A percentile compares a stretch with the other conserved stretches of the same genome.
phyloP scores from a whole-genome alignment of 78 protist genomes.

The Anaeramoeba flamelloides region DNA sequence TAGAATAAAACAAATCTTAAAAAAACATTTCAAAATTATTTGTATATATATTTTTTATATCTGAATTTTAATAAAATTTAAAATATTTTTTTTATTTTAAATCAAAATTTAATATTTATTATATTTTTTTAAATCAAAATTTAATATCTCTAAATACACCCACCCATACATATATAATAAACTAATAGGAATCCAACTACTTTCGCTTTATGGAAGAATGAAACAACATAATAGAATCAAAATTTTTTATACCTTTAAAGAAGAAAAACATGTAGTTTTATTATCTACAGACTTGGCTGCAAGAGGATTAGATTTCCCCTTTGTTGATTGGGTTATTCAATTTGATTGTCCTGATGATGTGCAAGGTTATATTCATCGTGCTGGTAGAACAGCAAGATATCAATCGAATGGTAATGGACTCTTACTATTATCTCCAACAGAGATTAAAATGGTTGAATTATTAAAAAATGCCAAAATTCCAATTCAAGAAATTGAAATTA shows the following conservation, averaged over 20 bases:
- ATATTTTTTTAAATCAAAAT: no score
- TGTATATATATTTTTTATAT: no score
- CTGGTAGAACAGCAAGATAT: constrained; percentile 88
- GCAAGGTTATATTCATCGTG: constrained; percentile 86
- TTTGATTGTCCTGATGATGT: constrained; percentile 82
- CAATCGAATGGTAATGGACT: constrained; percentile 22
- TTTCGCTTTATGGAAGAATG: constrained; percentile 67
- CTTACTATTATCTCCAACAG: constrained; percentile 10
- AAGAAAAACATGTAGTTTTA: constrained; percentile 48
- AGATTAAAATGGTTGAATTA: background rate
- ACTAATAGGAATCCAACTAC: constrained; percentile 57
- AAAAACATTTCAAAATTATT: no score
- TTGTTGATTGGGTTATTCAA: constrained; percentile 88
- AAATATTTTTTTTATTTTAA: no score
- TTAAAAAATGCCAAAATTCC: background rate
- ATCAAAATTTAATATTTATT: no score
- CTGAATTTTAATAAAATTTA: no score
- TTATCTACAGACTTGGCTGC: constrained; percentile 94
- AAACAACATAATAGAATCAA: constrained; percentile 55
- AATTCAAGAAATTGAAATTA: background rate
- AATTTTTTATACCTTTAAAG: constrained; percentile 11
- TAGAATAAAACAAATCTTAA: no score
- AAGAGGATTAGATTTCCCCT: constrained; percentile 91
- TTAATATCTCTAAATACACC: no score
- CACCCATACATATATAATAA: no score